A percentile compares a stretch with the other conserved stretches of the same genome.
These are phyloP conservation scores for Syncephalastrum racemosum DNA, from an alignment of 371 early-diverging fungal genomes.

Conservation along the genomic window DNA sequence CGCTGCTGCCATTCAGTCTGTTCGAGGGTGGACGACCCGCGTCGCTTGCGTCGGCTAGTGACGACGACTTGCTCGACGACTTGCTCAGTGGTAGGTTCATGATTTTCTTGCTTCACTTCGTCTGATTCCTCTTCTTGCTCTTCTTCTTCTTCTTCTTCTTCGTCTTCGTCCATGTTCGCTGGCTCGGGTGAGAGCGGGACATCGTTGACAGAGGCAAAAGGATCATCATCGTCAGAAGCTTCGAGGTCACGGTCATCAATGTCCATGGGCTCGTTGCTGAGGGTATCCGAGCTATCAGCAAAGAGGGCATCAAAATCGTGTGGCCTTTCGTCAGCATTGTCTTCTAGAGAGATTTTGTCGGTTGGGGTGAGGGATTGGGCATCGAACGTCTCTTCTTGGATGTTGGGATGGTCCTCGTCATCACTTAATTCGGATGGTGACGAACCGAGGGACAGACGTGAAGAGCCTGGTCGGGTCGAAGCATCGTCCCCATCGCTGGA, in stretches of 20 bases:
- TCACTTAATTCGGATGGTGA: slow-evolving; percentile 44
- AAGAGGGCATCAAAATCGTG: slow-evolving; percentile 12
- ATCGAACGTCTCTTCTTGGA: slow-evolving; percentile 1
- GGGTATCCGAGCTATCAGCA: slow-evolving; percentile 18
- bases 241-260: slow-evolving; percentile 14
- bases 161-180: slow-evolving; percentile 8
- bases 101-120: slow-evolving; percentile 3
- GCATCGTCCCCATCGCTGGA: slow-evolving; percentile 13
- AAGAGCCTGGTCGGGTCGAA: slow-evolving; percentile 33
- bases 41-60: slow-evolving; percentile 5
- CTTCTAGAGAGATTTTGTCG: slow-evolving; percentile 13
- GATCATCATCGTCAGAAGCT: slow-evolving; percentile 14
- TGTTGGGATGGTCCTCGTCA: slow-evolving; percentile 18
- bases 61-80: background rate
- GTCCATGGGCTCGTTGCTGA: slow-evolving; percentile 19
- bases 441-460: slow-evolving; percentile 44
- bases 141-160: slow-evolving; percentile 20
- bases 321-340: background rate
- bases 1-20: slow-evolving; percentile 16
- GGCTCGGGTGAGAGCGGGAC: slow-evolving; percentile 12
- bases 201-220: slow-evolving; percentile 11
- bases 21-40: slow-evolving; percentile 7
- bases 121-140: slow-evolving; percentile 9
- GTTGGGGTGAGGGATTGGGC: slow-evolving; percentile 22
- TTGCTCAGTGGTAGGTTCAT: background rate